Conservation (phyloP, 768 basidiomycete genomes). For the Leccinum disarticulatum region DNA sequence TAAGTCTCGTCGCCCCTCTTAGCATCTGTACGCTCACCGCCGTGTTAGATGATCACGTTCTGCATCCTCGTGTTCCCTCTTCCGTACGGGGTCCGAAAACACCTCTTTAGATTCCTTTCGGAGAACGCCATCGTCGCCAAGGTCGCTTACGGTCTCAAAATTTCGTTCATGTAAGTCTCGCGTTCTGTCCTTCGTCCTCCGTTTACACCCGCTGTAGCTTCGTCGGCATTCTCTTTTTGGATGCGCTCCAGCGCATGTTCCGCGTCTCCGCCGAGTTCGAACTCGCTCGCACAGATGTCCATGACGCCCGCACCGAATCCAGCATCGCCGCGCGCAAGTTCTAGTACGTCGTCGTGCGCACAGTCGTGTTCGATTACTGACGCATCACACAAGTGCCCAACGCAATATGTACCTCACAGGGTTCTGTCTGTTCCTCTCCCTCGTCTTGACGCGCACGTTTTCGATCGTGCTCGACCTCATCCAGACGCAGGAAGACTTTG, state of each 20-base stretch:
- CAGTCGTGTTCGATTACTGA: background rate
- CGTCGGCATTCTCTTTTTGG: conserved; percentile 82
- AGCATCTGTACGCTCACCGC: background rate
- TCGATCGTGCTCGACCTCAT: conserved; percentile 90
- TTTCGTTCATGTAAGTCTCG: conserved; percentile 82
- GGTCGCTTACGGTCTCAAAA: conserved; percentile 88
- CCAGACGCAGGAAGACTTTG: conserved; percentile 84
- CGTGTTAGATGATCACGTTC: conserved; percentile 72
- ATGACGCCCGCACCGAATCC: conserved; percentile 77
- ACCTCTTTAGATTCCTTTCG: conserved; percentile 69
- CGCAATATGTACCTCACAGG: conserved; percentile 92
- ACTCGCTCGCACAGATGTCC: conserved; percentile 56
- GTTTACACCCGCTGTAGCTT: conserved; percentile 49
- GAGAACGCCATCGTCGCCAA: conserved; percentile 75
- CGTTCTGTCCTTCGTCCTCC: background rate
- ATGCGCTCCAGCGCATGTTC: conserved; percentile 93
- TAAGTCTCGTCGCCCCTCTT: conserved; percentile 16
- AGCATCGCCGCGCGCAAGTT: conserved; percentile 91
- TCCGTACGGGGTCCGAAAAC: conserved; percentile 72
- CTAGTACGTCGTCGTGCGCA: conserved; percentile 54
- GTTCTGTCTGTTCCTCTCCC: conserved; percentile 92
- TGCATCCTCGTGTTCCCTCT: conserved; percentile 81
- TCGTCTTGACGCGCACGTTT: conserved; percentile 91
- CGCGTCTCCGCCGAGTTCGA: conserved; percentile 73
- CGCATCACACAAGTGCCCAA: conserved; percentile 55